phyloP scores from a whole-genome alignment of 1,284 basidiomycete species.

The Cutaneotrichosporon spelunceum region DNA sequence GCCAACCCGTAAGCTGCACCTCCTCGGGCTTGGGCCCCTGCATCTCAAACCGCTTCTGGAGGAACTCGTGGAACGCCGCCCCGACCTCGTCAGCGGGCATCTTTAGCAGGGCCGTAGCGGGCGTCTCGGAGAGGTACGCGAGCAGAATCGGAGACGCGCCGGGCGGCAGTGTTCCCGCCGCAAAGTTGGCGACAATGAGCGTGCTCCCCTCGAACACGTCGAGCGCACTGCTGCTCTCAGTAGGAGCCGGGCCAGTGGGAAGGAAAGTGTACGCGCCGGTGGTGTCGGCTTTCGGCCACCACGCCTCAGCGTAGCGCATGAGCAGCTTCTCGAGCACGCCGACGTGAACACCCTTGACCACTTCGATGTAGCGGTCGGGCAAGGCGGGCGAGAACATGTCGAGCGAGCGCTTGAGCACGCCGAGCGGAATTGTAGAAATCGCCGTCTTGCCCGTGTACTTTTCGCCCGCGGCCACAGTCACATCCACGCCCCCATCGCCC shows the following conservation, averaged over 20 bases:
- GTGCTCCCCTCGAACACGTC: slow-evolving; percentile 46
- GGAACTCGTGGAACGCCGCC: slow-evolving; percentile 46
- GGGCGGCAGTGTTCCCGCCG: slow-evolving; percentile 40
- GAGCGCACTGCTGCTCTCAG: slow-evolving; percentile 20
- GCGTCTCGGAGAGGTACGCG: slow-evolving; percentile 52
- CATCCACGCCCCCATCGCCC: slow-evolving; percentile 21
- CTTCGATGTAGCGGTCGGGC: slow-evolving; percentile 32
- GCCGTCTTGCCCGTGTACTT: slow-evolving; percentile 43
- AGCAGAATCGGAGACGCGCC: slow-evolving; percentile 47
- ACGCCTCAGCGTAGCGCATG: slow-evolving; percentile 51
- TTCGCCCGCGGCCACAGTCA: slow-evolving; percentile 40
- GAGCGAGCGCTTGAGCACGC: slow-evolving; percentile 47
- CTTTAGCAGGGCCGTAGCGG: slow-evolving; percentile 36
- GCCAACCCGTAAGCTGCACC: slow-evolving; percentile 52
- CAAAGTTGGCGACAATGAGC: slow-evolving; percentile 49
- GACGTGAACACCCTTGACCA: slow-evolving; percentile 48
- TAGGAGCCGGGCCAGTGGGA: slow-evolving; percentile 26
- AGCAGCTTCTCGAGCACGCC: slow-evolving; percentile 56
- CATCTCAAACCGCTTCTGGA: slow-evolving; percentile 38
- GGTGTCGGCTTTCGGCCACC: slow-evolving; percentile 52
- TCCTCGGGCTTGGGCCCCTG: slow-evolving; percentile 25
- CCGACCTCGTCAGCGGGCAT: slow-evolving; percentile 37
- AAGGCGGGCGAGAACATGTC: slow-evolving; percentile 47
- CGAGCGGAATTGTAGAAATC: slow-evolving; percentile 53
- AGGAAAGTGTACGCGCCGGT: slow-evolving; percentile 52